These are phyloP conservation scores for Adansonia madagascariensis DNA, from an alignment of 441 rosid species.

Conservation along the genomic window DNA sequence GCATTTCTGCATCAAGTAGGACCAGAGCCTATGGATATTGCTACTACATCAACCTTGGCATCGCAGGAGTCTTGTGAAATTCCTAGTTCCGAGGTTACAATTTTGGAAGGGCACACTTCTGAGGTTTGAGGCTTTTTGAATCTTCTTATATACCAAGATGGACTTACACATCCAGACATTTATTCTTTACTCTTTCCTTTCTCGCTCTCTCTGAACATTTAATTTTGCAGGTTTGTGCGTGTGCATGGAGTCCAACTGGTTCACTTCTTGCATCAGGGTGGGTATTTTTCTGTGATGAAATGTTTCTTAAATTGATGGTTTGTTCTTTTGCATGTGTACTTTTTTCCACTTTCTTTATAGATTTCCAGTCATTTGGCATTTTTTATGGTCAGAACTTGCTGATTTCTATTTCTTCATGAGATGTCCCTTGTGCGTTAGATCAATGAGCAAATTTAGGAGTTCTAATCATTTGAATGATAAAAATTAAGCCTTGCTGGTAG, in stretches of 20 bases:
- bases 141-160: no score
- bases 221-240: slow-evolving; percentile 82
- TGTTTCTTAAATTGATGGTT: slow-evolving; percentile 17
- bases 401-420: slow-evolving; percentile 6
- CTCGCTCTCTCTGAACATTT: neutral
- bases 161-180: neutral
- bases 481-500: neutral
- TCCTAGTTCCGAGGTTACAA: slow-evolving; percentile 76
- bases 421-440: neutral
- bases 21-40: slow-evolving; percentile 82
- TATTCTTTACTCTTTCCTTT: neutral
- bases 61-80: slow-evolving; percentile 66
- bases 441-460: neutral
- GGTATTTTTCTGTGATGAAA: slow-evolving; percentile 38
- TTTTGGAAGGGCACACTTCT: slow-evolving; percentile 87
- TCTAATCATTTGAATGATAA: slow-evolving; percentile 1
- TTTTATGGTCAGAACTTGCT: neutral
- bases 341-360: neutral
- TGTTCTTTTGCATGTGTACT: neutral
- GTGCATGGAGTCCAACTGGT: slow-evolving; percentile 99
- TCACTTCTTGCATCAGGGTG: slow-evolving; percentile 99
- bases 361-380: neutral
- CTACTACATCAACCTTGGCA: slow-evolving; percentile 49
- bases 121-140: no score
- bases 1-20: slow-evolving; percentile 32